Evolutionary conservation across 2,329 filamentous ascomycete genomes (phyloP).

Genomic region (Aspergillus bombycis): DNA sequence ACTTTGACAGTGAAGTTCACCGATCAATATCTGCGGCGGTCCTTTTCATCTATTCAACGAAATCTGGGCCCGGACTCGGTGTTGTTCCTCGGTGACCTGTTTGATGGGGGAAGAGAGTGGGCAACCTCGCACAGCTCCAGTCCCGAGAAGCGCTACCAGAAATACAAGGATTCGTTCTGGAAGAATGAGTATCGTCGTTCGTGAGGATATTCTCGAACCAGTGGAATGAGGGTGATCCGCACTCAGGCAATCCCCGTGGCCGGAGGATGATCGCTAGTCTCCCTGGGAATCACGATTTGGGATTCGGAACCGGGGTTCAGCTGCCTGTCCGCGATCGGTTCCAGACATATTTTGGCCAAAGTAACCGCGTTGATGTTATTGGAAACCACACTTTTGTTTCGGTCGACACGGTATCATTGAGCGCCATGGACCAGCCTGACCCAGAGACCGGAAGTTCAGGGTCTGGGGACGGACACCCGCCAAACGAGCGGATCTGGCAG

Average conservation of each 20-base stretch:
- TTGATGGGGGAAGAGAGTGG: constrained; percentile 97
- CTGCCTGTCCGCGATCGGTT: constrained; percentile 80
- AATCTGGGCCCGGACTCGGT: constrained; percentile 81
- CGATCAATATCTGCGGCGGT: constrained; percentile 85
- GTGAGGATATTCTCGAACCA: constrained; percentile 78
- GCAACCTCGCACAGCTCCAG: constrained; percentile 65
- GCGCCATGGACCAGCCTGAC: constrained; percentile 66
- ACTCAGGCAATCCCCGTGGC: constrained; percentile 64
- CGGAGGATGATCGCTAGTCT: constrained; percentile 81
- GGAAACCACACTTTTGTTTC: constrained; percentile 96
- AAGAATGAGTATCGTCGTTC: constrained; percentile 84
- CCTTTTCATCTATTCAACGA: constrained; percentile 77
- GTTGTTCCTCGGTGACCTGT: constrained; percentile 90
- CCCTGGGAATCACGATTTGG: constrained; percentile 93
- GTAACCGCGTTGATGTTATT: constrained; percentile 87
- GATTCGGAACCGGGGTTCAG: constrained; percentile 85
- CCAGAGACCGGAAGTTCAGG: constrained; percentile 49
- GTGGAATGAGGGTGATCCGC: constrained; percentile 62
- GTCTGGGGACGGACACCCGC: constrained; percentile 52
- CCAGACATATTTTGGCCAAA: constrained; percentile 82
- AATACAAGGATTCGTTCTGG: constrained; percentile 84
- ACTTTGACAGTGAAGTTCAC: constrained; percentile 71
- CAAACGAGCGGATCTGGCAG: constrained; percentile 67
- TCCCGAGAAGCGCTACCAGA: constrained; percentile 69
- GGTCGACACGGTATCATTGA: constrained; percentile 84